Conservation (phyloP, 139 green algal species). For the Tetradesmus lagerheimii region DNA sequence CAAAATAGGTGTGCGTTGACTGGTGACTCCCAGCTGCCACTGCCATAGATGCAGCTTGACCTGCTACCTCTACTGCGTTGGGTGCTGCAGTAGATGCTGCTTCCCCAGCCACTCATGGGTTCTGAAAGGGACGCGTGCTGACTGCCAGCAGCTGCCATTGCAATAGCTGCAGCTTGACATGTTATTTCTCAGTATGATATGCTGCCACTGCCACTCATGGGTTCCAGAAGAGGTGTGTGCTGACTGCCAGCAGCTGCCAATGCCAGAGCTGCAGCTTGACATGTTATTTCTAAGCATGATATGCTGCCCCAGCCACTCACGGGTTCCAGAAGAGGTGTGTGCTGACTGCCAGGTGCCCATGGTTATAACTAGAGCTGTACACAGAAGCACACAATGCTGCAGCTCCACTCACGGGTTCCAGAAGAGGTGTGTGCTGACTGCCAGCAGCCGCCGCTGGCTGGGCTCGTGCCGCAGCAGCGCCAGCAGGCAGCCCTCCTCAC, state of each 20-base stretch:
- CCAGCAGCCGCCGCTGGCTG: constrained; percentile 45
- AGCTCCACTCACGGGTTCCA: constrained; percentile 54
- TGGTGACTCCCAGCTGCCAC: too few species aligned
- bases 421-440: constrained; percentile 68
- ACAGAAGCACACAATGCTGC: not conserved
- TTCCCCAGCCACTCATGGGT: too few species aligned
- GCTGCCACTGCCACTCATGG: too few species aligned
- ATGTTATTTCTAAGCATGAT: too few species aligned
- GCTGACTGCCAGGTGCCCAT: constrained; percentile 54
- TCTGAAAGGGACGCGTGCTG: too few species aligned
- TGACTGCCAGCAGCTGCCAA: constrained; percentile 49
- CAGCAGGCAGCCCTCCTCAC: constrained; percentile 29
- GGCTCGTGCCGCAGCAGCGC: constrained; percentile 45
- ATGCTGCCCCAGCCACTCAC: too few species aligned
- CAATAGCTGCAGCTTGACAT: not conserved
- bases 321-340: constrained; percentile 77
- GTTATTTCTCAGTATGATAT: too few species aligned
- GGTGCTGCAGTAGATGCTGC: too few species aligned
- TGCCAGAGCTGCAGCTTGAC: constrained; percentile 27
- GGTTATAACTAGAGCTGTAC: too few species aligned
- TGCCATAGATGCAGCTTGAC: too few species aligned
- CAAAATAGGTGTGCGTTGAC: too few species aligned
- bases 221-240: constrained; percentile 75
- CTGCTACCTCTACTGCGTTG: too few species aligned
- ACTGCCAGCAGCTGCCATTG: not conserved